Evolutionary conservation across 176 grass and related monocot species (phyloP), one percentile per base, ranked within the genome.

Genomic region (Aegilops longissima): DNA sequence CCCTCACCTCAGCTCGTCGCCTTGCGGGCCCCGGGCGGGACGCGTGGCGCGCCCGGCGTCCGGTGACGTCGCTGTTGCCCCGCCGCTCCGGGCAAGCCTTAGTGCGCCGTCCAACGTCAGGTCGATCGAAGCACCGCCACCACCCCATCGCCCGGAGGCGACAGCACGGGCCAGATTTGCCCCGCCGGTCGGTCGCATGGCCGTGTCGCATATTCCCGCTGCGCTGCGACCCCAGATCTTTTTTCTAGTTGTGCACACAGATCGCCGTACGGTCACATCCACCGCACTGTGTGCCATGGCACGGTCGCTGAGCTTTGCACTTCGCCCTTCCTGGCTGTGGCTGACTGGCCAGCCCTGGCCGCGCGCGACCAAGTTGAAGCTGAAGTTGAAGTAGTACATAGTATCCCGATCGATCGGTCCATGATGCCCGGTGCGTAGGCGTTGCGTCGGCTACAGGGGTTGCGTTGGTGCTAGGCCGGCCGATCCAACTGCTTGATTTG

Each of bases 91-190:
- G 65, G 58, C 18, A 44, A 73, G 69, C 44, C 34, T 39, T 39
- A 79, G 90, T 92, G 82, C 78, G 62, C 51, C 77, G 78, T 82
- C 79, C 78, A 91, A 75, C 74, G 74, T 85, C 61, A 85, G 33
- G 6, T 39, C 47, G 11, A 12, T 58, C 33, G 10, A 29, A 18
- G 51, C 62, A n/a, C 67, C 36, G 38, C 70, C 70, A 47, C 39
- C 39, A 20, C 54, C 6, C 18, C n/a, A 3, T 47, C 23, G 40
- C 20, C 29, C 61, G 13, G 58, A 80, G 49, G 56, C 38, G 61
- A 80, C 78, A 39, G 14, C 78, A 11, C 78, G 14, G 38, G 25
- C 40, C 61, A 2, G 36, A 23, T 1, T 14, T 29, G 61, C 61
- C 61, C 61, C n/a, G 61, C 9, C 61, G 61, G 61, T 24, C n/a